phyloP scores from a whole-genome alignment of 371 early-diverging fungal species.

The Rhizomucor miehei region DNA sequence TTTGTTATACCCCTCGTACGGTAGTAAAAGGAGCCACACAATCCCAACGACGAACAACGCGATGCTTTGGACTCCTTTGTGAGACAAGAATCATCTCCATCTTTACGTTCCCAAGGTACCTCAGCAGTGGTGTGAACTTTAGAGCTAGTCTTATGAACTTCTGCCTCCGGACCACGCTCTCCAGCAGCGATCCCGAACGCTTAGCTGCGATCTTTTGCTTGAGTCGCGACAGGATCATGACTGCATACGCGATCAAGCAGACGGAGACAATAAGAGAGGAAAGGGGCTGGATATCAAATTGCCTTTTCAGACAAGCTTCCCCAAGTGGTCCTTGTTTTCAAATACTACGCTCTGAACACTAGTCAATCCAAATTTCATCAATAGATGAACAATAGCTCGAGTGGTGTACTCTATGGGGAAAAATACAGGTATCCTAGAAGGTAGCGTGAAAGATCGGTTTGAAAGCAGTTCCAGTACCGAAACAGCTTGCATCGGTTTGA shows the following conservation, averaged over 20 bases:
- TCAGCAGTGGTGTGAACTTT: constrained; percentile 16
- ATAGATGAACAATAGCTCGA: neutral
- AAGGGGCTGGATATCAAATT: too few relatives aligned
- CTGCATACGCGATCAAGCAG: neutral
- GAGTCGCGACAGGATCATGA: constrained; percentile 15
- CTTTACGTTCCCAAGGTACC: constrained; percentile 13
- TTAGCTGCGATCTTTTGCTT: constrained; percentile 7
- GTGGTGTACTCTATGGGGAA: constrained; percentile 6
- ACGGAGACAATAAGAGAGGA: neutral
- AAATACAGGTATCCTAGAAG: constrained; percentile 11
- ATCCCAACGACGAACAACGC: constrained; percentile 49
- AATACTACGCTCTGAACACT: neutral
- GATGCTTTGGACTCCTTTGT: constrained; percentile 20
- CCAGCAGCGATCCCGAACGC: neutral
- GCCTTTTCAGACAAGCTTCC: constrained; percentile 5
- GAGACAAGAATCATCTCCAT: neutral
- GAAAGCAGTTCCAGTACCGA: too few relatives aligned
- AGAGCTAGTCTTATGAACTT: constrained; percentile 11
- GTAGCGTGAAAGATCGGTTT: neutral
- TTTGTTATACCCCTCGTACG: constrained; percentile 54
- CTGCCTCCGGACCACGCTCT: constrained; percentile 13
- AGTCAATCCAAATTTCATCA: neutral
- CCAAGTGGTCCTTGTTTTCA: constrained; percentile 13
- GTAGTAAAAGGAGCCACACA: constrained; percentile 48
- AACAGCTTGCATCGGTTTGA: constrained; percentile 16